Conservation (phyloP, 192 early-diverging fungal genomes). For the Geosiphon pyriformis region DNA sequence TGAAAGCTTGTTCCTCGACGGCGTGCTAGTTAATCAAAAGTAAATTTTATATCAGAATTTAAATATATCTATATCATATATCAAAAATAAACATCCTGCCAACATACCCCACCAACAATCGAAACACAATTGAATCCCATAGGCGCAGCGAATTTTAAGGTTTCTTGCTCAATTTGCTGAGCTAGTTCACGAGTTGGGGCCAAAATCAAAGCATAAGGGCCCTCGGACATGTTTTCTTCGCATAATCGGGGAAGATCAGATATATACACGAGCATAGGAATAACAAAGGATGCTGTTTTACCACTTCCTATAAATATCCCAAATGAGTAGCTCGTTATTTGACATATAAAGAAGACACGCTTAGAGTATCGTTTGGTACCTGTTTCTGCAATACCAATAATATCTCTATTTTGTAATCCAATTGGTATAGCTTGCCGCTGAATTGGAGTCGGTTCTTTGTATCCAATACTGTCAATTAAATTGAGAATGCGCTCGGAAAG, state of each 20-base stretch:
- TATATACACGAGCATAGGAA: constrained; percentile 93
- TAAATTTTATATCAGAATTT: too few relatives aligned
- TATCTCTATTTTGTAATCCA: constrained; percentile 83
- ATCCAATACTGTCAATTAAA: constrained; percentile 80
- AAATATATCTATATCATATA: background rate
- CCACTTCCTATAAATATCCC: constrained; percentile 65
- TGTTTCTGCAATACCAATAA: constrained; percentile 86
- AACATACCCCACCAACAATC: constrained; percentile 68
- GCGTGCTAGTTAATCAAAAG: constrained; percentile 62
- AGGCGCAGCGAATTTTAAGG: constrained; percentile 82
- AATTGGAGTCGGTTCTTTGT: constrained; percentile 93
- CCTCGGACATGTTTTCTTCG: constrained; percentile 73
- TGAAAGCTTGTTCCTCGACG: constrained; percentile 83
- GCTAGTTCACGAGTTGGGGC: constrained; percentile 97
- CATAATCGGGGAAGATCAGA: constrained; percentile 69
- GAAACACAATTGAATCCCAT: constrained; percentile 83
- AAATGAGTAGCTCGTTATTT: too few relatives aligned
- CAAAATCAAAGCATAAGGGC: constrained; percentile 91
- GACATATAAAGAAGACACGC: too few relatives aligned
- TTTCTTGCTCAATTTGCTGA: constrained; percentile 93
- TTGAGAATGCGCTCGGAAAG: constrained; percentile 65
- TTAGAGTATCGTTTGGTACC: too few relatives aligned
- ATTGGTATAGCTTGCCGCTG: constrained; percentile 97
- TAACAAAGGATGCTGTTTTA: constrained; percentile 94
- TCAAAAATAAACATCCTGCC: background rate